These are phyloP conservation scores for Whalleya microplaca DNA, from an alignment of 2,329 filamentous ascomycete species.

Conservation along the genomic window DNA sequence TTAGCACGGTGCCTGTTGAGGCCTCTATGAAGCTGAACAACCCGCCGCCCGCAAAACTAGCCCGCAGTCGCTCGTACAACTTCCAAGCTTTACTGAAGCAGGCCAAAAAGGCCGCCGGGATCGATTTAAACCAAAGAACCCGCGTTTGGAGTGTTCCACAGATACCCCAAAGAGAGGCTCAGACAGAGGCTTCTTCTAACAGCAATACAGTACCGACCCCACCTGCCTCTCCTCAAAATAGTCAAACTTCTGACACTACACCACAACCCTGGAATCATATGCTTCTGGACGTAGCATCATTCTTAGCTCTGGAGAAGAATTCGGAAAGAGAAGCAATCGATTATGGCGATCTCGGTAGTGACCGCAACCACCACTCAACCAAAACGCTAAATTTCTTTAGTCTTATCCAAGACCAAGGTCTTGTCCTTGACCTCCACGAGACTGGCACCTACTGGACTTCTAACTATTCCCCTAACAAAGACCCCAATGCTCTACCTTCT, in stretches of 20 bases:
- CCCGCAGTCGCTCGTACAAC: conserved; percentile 71
- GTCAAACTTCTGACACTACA: conserved; percentile 16
- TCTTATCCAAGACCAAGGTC: conserved; percentile 71
- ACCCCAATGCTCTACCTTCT: conserved; percentile 40
- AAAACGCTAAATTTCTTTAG: conserved; percentile 67
- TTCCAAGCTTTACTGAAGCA: conserved; percentile 77
- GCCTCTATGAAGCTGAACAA: conserved; percentile 64
- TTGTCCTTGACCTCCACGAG: conserved; percentile 83
- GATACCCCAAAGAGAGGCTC: conserved; percentile 42
- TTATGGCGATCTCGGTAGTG: conserved; percentile 69
- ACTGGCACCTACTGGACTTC: conserved; percentile 62
- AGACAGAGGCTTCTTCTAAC: too few relatives aligned
- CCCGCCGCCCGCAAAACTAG: conserved; percentile 65
- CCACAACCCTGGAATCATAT: conserved; percentile 48
- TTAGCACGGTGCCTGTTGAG: conserved; percentile 59
- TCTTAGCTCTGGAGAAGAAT: conserved; percentile 64
- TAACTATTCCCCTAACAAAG: conserved; percentile 43
- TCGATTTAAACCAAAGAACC: conserved; percentile 73
- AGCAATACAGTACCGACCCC: conserved; percentile 43
- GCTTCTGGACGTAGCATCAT: conserved; percentile 64
- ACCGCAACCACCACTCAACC: conserved; percentile 77
- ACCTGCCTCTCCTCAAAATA: conserved; percentile 29
- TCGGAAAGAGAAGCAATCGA: conserved; percentile 67
- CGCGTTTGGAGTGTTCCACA: conserved; percentile 72
- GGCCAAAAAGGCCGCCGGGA: conserved; percentile 69